These are phyloP conservation scores for Omphalotus guepiniiformis DNA, from an alignment of 768 basidiomycete genomes.

Conservation along the genomic window DNA sequence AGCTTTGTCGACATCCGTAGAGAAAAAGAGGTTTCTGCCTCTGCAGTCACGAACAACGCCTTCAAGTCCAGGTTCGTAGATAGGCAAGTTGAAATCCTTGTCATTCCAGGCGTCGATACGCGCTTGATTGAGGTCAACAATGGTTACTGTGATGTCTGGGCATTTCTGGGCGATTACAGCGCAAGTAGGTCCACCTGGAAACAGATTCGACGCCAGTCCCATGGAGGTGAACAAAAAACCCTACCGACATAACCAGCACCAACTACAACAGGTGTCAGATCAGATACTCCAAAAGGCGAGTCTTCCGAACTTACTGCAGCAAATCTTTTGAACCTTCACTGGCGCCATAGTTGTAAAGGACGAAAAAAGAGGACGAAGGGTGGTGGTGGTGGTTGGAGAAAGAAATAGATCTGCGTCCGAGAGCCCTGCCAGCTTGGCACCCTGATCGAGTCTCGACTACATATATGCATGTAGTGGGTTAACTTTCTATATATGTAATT, in stretches of 20 bases:
- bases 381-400: no score
- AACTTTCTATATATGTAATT: no score
- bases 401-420: no score
- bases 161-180: constrained; percentile 93
- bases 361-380: no score
- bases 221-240: constrained; percentile 4
- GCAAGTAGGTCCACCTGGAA: constrained; percentile 86
- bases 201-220: constrained; percentile 15
- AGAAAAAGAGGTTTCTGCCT: constrained; percentile 96
- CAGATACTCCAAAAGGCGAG: neutral
- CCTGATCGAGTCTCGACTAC: no score
- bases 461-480: no score
- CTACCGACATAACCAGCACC: constrained; percentile 92
- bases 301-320: constrained; percentile 56
- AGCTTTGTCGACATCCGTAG: constrained; percentile 88
- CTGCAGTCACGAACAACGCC: constrained; percentile 85
- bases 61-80: constrained; percentile 96
- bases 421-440: no score
- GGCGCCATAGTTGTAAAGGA: neutral
- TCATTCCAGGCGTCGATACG: constrained; percentile 98
- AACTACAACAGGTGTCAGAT: constrained; percentile 37
- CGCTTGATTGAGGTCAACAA: constrained; percentile 94
- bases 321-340: constrained; percentile 58
- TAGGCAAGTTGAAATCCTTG: constrained; percentile 78
- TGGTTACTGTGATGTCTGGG: constrained; percentile 90